Evolutionary conservation across 768 basidiomycete genomes (phyloP).

Genomic region (Inosperma sp.): DNA sequence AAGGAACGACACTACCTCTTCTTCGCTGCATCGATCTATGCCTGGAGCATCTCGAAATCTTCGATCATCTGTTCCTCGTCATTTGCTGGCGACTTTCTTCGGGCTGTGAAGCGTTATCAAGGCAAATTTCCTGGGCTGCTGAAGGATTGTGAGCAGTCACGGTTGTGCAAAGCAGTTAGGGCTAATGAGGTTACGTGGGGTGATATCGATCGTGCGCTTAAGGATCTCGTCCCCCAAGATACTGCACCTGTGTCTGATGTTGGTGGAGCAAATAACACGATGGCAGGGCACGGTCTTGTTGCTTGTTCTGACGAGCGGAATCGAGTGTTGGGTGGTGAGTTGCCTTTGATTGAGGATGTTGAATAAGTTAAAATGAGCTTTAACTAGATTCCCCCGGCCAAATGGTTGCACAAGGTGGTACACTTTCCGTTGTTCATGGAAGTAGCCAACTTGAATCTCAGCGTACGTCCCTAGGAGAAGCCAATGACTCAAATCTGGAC

Average conservation of each 20-base stretch:
- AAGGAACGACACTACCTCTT: constrained; percentile 9
- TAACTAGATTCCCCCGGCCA: no score
- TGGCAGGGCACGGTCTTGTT: background rate
- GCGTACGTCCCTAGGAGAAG: no score
- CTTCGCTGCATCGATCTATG: constrained; percentile 8
- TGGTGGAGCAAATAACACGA: background rate
- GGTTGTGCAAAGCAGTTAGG: background rate
- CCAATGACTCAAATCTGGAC: no score
- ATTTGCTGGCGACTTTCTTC: background rate
- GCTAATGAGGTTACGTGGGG: background rate
- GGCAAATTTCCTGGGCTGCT: no score
- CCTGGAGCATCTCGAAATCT: constrained; percentile 5
- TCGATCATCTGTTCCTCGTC: background rate
- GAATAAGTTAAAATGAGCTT: background rate
- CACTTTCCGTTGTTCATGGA: background rate
- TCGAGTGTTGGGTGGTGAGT: background rate
- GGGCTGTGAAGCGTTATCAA: background rate
- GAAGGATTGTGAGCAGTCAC: background rate
- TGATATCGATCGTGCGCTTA: background rate
- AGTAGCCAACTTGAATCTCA: no score
- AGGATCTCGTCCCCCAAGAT: background rate
- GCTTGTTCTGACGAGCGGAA: background rate
- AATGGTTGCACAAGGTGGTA: no score
- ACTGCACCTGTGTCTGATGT: background rate
- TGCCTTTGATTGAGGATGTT: background rate